Conservation (phyloP, 2,329 filamentous ascomycete species). For the Trichoderma sp. region DNA sequence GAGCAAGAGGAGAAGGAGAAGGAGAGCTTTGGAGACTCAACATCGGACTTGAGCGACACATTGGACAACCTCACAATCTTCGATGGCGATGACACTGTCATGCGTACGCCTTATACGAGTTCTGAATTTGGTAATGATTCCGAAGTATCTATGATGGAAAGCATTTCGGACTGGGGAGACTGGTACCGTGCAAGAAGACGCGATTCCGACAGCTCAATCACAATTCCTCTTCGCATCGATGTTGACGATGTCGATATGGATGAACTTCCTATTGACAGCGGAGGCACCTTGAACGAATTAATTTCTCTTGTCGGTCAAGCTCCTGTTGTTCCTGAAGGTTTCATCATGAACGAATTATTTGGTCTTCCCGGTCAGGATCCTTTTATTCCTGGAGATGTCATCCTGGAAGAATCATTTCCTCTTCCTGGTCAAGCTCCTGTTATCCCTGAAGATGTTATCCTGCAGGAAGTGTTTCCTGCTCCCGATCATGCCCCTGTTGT, state of each 20-base stretch:
- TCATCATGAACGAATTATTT: too few relatives aligned
- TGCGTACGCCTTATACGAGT: neutral
- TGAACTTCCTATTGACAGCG: neutral
- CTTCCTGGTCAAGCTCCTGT: too few relatives aligned
- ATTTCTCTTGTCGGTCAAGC: too few relatives aligned
- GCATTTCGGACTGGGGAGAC: neutral
- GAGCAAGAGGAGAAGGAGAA: neutral
- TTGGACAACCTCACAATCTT: neutral
- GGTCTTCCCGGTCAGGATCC: too few relatives aligned
- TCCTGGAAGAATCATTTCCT: too few relatives aligned
- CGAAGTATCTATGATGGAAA: neutral
- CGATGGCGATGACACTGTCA: neutral
- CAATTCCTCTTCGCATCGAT: neutral
- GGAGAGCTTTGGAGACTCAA: neutral
- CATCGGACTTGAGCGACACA: neutral
- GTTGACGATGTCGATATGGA: neutral
- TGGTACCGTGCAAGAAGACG: neutral
- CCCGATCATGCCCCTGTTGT: too few relatives aligned
- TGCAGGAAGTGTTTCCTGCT: too few relatives aligned
- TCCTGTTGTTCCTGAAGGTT: too few relatives aligned
- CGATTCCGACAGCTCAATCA: neutral
- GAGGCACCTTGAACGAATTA: too few relatives aligned
- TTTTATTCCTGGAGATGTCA: too few relatives aligned
- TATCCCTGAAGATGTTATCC: too few relatives aligned
- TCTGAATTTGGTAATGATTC: neutral